phyloP scores from a whole-genome alignment of 2,329 filamentous ascomycete species.

The Cladosporium velox region DNA sequence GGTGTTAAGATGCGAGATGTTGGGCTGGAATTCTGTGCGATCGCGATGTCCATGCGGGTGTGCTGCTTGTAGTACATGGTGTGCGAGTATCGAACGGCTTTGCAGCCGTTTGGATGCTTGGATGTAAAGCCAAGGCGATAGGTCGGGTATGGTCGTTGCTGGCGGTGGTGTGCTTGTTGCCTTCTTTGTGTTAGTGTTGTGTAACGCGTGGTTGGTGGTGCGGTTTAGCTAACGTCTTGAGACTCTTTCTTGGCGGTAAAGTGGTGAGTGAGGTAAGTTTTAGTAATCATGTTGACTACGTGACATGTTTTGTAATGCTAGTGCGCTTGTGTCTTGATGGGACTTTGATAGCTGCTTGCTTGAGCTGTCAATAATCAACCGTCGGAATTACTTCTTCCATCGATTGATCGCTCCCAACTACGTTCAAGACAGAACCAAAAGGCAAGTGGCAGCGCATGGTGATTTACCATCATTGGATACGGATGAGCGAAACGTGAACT shows the following conservation, averaged over 20 bases:
- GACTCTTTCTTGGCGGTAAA: not conserved
- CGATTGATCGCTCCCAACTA: not conserved
- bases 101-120: slow-evolving; percentile 1
- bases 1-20: not conserved
- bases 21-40: not conserved
- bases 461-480: not conserved
- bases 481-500: not conserved
- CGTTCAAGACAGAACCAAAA: not conserved
- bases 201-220: not conserved
- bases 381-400: not conserved
- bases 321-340: not conserved
- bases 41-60: not conserved
- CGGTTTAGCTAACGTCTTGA: not conserved
- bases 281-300: not conserved
- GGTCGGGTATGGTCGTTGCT: not conserved
- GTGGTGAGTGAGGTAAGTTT: not conserved
- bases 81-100: not conserved
- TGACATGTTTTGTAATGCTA: not conserved
- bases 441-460: not conserved
- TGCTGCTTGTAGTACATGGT: not conserved
- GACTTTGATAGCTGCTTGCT: not conserved
- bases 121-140: not conserved
- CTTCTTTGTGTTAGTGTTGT: not conserved
- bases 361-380: not conserved
- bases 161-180: not conserved